Conservation (phyloP, 139 green algal genomes). For the Dunaliella primolecta region DNA sequence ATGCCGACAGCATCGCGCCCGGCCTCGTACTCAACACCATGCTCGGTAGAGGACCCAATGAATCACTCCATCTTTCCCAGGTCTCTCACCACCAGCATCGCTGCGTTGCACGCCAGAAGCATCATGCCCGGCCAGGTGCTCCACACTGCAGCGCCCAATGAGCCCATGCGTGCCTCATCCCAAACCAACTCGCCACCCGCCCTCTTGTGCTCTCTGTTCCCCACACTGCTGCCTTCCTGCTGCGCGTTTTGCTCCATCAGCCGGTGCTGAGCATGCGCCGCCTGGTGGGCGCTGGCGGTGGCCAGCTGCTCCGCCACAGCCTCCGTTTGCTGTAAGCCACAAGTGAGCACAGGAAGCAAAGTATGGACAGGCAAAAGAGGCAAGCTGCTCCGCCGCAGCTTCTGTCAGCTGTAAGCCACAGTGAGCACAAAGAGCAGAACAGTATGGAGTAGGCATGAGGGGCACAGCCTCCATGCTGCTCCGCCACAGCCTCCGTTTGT, state of each 20-base stretch:
- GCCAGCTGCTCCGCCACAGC: background rate
- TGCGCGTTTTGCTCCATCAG: no score
- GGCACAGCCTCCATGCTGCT: no score
- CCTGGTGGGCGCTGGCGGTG: background rate
- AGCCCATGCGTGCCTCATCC: background rate
- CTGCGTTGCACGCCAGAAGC: background rate
- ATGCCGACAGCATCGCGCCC: background rate
- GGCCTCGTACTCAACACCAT: background rate
- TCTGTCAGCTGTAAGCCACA: no score
- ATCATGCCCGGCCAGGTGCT: background rate
- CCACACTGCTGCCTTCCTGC: no score
- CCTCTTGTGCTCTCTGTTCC: no score
- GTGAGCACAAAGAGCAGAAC: no score
- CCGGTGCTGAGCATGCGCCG: no score
- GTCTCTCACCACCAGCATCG: background rate
- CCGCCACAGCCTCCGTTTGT: background rate
- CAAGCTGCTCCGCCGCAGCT: no score
- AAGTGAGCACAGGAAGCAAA: background rate
- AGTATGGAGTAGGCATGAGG: no score
- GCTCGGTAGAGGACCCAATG: background rate
- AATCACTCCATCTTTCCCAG: background rate
- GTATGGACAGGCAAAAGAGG: background rate
- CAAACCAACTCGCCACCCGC: no score
- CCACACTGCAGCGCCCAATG: background rate
- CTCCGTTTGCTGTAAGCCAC: background rate